Conservation (phyloP, 768 basidiomycete species). For the Rubroboletus satanas region DNA sequence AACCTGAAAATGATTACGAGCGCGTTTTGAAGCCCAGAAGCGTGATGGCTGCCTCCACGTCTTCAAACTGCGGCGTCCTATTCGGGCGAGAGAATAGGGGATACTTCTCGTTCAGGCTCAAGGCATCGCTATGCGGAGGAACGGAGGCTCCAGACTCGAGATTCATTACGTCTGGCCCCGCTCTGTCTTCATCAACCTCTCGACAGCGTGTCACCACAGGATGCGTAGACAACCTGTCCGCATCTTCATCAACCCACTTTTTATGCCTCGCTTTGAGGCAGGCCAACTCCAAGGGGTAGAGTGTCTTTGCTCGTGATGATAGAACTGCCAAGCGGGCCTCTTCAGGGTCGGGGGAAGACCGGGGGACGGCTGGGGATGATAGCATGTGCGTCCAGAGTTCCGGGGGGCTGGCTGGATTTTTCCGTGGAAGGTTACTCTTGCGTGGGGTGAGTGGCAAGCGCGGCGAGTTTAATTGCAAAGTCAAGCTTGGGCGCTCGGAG, state of each 20-base stretch:
- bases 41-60: constrained; percentile 36
- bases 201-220: constrained; percentile 1
- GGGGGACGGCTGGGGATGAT: constrained; percentile 25
- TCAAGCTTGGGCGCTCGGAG: constrained; percentile 26
- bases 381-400: constrained; percentile 31
- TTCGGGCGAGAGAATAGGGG: neutral
- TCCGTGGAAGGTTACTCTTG: constrained; percentile 12
- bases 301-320: constrained; percentile 36
- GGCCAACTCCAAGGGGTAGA: constrained; percentile 69
- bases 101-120: neutral
- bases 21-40: constrained; percentile 33
- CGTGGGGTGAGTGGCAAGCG: constrained; percentile 29
- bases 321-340: constrained; percentile 25
- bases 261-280: constrained; percentile 49
- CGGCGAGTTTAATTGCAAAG: constrained; percentile 3
- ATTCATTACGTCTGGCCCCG: constrained; percentile 17
- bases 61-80: constrained; percentile 23
- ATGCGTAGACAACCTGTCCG: constrained; percentile 8
- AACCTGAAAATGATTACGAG: constrained; percentile 2
- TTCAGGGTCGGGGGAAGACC: constrained; percentile 20
- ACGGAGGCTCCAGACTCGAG: constrained; percentile 9
- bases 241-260: constrained; percentile 22
- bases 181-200: constrained; percentile 9
- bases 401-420: constrained; percentile 9
- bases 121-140: constrained; percentile 5